Conservation (phyloP, 352 stramenopile genomes). For the Pythium rhizo-oryzae region DNA sequence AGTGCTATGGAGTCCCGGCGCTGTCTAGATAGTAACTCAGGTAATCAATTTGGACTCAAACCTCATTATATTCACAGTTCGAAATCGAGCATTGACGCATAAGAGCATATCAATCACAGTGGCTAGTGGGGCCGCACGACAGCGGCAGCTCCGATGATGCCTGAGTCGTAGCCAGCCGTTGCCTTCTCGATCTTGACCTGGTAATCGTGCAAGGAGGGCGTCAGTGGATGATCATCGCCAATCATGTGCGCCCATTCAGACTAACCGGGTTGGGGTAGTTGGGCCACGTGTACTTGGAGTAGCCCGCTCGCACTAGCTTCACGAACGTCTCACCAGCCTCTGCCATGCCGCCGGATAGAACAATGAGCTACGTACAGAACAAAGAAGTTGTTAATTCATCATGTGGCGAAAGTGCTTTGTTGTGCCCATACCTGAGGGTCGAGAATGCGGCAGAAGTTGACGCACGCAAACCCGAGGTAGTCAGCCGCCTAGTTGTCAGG, state of each 20-base stretch:
- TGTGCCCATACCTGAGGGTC: conserved; percentile 77
- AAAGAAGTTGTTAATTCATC: neutral
- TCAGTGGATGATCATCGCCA: neutral
- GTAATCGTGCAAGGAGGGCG: neutral
- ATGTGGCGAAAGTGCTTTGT: no score
- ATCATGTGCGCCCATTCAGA: conserved; percentile 27
- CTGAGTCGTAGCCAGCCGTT: conserved; percentile 80
- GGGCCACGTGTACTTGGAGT: conserved; percentile 75
- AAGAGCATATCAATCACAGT: no score
- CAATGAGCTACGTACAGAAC: conserved; percentile 61
- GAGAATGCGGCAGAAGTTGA: conserved; percentile 75
- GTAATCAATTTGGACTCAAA: no score
- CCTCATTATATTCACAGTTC: neutral
- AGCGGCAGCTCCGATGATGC: conserved; percentile 78
- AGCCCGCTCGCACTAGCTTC: conserved; percentile 59
- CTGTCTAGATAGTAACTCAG: conserved; percentile 13
- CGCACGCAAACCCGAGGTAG: conserved; percentile 82
- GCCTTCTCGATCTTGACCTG: conserved; percentile 81
- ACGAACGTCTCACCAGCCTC: conserved; percentile 74
- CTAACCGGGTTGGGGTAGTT: conserved; percentile 73
- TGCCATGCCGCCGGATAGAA: conserved; percentile 75
- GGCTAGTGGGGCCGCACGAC: conserved; percentile 19
- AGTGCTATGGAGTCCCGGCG: conserved; percentile 63
- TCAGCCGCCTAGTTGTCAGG: conserved; percentile 55
- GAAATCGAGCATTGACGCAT: no score